Conservation (phyloP, 805 yeast species). For the Dipodascopsis uninucleata region DNA sequence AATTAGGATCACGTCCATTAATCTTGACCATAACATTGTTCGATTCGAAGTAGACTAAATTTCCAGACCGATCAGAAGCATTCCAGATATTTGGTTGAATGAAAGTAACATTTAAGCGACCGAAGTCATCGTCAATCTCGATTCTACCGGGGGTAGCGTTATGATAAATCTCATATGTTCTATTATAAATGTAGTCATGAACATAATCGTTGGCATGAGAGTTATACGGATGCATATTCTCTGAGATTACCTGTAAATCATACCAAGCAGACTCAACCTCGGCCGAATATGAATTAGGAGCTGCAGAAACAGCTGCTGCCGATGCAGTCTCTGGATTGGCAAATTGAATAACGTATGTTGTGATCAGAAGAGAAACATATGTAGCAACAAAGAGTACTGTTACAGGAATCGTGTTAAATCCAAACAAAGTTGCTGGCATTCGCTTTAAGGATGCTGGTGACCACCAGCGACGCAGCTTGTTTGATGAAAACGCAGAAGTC, state of each 20-base stretch:
- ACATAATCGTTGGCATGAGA: conserved; percentile 74
- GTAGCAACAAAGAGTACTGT: conserved; percentile 26
- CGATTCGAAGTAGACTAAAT: conserved; percentile 74
- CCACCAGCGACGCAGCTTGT: conserved; percentile 26
- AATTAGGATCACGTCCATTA: conserved; percentile 53
- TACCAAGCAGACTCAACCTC: conserved; percentile 51
- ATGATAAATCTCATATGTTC: conserved; percentile 42
- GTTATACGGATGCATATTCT: conserved; percentile 70
- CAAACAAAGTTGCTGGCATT: conserved; percentile 16
- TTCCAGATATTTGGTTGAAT: conserved; percentile 44
- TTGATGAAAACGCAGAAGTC: conserved; percentile 5
- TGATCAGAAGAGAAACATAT: conserved; percentile 25
- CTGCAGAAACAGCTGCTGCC: conserved; percentile 24
- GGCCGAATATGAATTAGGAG: conserved; percentile 19
- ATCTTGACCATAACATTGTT: conserved; percentile 75
- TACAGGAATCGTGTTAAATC: conserved; percentile 24
- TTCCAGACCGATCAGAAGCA: conserved; percentile 39
- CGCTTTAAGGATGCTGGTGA: conserved; percentile 13
- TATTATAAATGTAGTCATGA: conserved; percentile 56
- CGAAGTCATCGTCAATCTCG: conserved; percentile 42
- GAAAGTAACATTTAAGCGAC: conserved; percentile 43
- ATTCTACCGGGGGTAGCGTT: conserved; percentile 33
- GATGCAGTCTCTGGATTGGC: conserved; percentile 26
- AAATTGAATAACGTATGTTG: conserved; percentile 26
- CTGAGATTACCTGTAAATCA: conserved; percentile 66